Base-by-base conservation (phyloP, 129 eudicot species). In the Rutidosis leptorrhynchoides region DNA sequence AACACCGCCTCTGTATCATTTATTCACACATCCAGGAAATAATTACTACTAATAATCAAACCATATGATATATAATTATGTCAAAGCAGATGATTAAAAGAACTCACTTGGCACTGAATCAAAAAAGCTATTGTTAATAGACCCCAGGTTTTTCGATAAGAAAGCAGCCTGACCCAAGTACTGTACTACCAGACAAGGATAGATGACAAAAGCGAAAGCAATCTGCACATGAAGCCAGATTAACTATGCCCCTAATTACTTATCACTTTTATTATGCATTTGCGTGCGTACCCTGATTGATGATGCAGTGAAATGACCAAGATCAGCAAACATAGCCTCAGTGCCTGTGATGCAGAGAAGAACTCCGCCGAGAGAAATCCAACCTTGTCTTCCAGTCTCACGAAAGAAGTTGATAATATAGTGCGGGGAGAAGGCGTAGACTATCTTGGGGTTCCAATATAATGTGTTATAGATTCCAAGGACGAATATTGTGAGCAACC, bases 121-220 rank as follows among this genome's bases (percentile, higher is more conserved):
- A 62, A 88, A 92, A 82, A 92, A 92, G 72, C 96, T 81, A 58
- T 81, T 58, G 17, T 83, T 82, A 42, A 92, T 82, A 20, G 86
- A 74, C 10, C 77, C 5, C 15, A 78, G 25, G 55, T 92, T 92
- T 65, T 83, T 85, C 22, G 96, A 88, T 76, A 85, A 74, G 76
- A 69, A 92, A 53, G 98, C 98, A 59, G 96, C 98, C 83, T 88
- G 98, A 43, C 98, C 98, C 98, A 92, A 85, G 79, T 92, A 92
- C 74, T 88, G 96, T 59, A 92, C 78, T 11, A 88, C 88, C 80
- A 92, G 80, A 59, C 90, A 85, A 51, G 98, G 98, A 78, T 92
- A 88, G 69, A 92, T 79, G 12, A 80, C 62, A 26, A 51, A 60
- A 35, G 81, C 62, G 66, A 92, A 92, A 17, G 95, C 96, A 66